These are phyloP conservation scores for Kurtzmaniella quercitrusa DNA, from an alignment of 1,139 yeast species.

Conservation along the genomic window DNA sequence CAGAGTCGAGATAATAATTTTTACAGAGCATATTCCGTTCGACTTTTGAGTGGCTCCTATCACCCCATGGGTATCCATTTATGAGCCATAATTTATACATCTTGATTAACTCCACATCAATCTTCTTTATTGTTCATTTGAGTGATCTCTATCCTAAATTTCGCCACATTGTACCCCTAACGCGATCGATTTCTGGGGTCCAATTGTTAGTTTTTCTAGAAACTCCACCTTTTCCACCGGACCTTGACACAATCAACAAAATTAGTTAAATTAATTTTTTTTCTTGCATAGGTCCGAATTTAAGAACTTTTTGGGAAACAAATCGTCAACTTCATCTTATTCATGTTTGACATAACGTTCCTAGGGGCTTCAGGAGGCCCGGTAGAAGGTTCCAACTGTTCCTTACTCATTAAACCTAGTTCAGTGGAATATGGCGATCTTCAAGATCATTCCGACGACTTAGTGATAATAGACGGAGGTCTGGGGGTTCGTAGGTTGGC, in stretches of 20 bases:
- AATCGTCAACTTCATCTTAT: too few relatives aligned
- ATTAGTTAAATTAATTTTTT: too few relatives aligned
- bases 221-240: neutral
- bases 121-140: too few relatives aligned
- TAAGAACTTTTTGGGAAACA: too few relatives aligned
- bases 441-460: conserved; percentile 25
- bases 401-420: conserved; percentile 60
- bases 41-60: too few relatives aligned
- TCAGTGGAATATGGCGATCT: conserved; percentile 34
- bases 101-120: too few relatives aligned
- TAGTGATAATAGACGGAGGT: conserved; percentile 77
- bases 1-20: neutral
- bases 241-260: neutral
- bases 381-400: conserved; percentile 60
- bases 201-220: neutral
- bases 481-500: conserved; percentile 46
- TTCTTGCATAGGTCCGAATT: too few relatives aligned
- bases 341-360: conserved; percentile 51
- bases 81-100: too few relatives aligned
- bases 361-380: conserved; percentile 83
- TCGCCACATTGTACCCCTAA: neutral
- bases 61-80: too few relatives aligned
- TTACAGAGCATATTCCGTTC: neutral
- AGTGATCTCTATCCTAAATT: too few relatives aligned
- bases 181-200: too few relatives aligned